Conservation (phyloP, 768 basidiomycete species). For the Erythrobasidium yunnanense region DNA sequence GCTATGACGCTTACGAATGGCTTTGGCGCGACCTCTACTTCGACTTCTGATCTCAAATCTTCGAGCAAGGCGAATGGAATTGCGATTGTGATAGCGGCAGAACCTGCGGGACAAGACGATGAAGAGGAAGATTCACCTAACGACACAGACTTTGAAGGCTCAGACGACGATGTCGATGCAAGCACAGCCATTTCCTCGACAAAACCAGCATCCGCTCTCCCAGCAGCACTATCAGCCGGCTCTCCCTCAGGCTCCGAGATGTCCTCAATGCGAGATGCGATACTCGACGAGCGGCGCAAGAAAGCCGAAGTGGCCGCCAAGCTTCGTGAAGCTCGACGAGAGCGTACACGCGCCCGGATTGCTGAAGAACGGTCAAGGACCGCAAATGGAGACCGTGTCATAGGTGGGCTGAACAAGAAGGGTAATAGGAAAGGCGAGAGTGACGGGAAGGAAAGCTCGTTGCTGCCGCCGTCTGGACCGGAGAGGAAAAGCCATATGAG, state of each 20-base stretch:
- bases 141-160: slow-evolving; percentile 34
- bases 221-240: slow-evolving; percentile 46
- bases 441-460: too few relatives aligned
- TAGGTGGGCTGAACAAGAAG: slow-evolving; percentile 36
- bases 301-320: not conserved
- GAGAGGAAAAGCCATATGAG: slow-evolving; percentile 45
- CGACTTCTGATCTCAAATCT: too few relatives aligned
- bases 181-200: not conserved
- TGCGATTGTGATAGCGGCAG: slow-evolving; percentile 43
- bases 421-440: slow-evolving; percentile 34
- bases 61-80: slow-evolving; percentile 31
- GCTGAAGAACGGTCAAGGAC: slow-evolving; percentile 49
- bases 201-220: not conserved
- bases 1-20: slow-evolving; percentile 42
- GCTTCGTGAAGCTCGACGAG: slow-evolving; percentile 62
- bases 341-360: slow-evolving; percentile 74
- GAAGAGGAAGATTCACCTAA: slow-evolving; percentile 41
- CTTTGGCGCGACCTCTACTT: too few relatives aligned
- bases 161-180: slow-evolving; percentile 31
- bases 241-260: slow-evolving; percentile 64
- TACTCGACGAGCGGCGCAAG: not conserved
- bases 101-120: too few relatives aligned
- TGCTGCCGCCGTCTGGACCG: too few relatives aligned
- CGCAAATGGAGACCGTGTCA: too few relatives aligned
- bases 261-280: slow-evolving; percentile 69